These are phyloP conservation scores for Peterozyma toletana DNA, from an alignment of 805 yeast genomes.

Conservation along the genomic window DNA sequence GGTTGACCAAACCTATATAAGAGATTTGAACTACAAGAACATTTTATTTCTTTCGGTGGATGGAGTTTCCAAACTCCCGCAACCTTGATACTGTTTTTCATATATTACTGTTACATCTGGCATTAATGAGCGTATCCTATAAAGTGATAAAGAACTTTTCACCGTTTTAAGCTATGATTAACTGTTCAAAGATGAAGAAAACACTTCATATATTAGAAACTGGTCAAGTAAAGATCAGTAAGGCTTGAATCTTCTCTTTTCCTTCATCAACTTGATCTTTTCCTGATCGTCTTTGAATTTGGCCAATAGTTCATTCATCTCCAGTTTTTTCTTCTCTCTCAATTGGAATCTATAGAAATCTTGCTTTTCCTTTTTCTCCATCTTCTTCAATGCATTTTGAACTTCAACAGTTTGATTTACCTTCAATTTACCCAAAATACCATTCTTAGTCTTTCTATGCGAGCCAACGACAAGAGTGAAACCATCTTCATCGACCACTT, in stretches of 20 bases:
- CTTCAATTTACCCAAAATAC: conserved; percentile 48
- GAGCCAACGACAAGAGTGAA: conserved; percentile 86
- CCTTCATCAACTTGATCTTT: conserved; percentile 69
- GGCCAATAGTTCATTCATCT: conserved; percentile 77
- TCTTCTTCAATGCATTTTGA: conserved; percentile 26
- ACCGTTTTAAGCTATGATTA: too few relatives aligned
- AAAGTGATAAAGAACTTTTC: too few relatives aligned
- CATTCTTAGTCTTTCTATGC: conserved; percentile 74
- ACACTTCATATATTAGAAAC: too few relatives aligned
- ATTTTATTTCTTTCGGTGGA: too few relatives aligned
- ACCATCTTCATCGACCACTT: conserved; percentile 85
- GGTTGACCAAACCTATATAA: too few relatives aligned
- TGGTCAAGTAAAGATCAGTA: conserved; percentile 42
- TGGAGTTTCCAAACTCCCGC: too few relatives aligned
- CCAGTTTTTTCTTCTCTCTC: conserved; percentile 86
- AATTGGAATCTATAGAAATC: conserved; percentile 96
- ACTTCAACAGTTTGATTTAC: conserved; percentile 15
- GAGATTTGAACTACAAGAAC: too few relatives aligned
- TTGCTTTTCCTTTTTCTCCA: conserved; percentile 68
- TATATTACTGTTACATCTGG: too few relatives aligned
- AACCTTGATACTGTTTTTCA: too few relatives aligned
- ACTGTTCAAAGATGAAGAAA: too few relatives aligned
- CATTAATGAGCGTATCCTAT: too few relatives aligned
- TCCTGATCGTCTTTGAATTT: conserved; percentile 91
- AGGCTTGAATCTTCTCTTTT: conserved; percentile 79